Conservation (phyloP, 192 early-diverging fungal species). For the Coemansia sp. region DNA sequence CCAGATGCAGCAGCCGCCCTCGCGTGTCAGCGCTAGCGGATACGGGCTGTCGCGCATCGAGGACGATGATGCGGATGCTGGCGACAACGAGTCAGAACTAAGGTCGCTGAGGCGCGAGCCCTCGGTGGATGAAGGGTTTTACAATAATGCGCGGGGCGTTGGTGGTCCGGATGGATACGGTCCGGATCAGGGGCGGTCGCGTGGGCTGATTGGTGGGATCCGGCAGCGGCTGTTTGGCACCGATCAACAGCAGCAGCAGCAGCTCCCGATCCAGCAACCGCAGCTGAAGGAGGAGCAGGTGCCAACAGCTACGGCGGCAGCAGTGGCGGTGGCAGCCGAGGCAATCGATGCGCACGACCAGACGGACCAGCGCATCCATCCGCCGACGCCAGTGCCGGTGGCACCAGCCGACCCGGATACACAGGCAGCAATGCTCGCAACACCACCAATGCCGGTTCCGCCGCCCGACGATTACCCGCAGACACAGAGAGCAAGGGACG, state of each 20-base stretch:
- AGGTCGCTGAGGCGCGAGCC: conserved; percentile 27
- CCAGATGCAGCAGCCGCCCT: conserved; percentile 13
- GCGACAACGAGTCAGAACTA: conserved; percentile 19
- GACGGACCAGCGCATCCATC: background rate
- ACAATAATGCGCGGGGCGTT: background rate
- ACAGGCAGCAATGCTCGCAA: background rate
- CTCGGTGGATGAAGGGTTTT: background rate
- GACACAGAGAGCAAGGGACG: conserved; percentile 1
- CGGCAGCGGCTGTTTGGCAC: conserved; percentile 30
- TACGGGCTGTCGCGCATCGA: conserved; percentile 27
- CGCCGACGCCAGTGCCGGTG: background rate
- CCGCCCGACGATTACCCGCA: background rate
- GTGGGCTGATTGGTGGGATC: conserved; percentile 3
- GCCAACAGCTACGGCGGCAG: background rate
- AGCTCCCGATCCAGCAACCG: background rate
- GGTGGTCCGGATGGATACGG: background rate
- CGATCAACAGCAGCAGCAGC: background rate
- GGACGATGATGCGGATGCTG: conserved; percentile 10
- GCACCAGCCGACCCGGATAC: background rate
- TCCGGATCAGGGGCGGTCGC: background rate
- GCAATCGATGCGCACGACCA: background rate
- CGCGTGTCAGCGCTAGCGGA: conserved; percentile 17
- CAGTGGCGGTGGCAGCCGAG: background rate
- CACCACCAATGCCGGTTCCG: background rate
- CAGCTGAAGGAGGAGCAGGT: background rate